Conservation (phyloP, 2,329 filamentous ascomycete species). For the Talaromyces sp. region DNA sequence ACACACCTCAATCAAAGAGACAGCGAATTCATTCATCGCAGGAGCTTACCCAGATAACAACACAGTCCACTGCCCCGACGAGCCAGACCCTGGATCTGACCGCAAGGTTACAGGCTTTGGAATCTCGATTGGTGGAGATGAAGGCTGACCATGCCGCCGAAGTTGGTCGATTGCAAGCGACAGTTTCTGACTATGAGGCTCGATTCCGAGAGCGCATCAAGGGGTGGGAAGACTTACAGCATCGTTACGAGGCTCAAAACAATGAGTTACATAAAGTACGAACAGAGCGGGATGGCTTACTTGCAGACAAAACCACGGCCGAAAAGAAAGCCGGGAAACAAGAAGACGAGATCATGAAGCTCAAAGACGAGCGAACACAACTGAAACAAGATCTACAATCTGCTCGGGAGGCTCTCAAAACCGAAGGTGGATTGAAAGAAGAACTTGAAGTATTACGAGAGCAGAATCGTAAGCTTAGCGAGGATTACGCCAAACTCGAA, state of each 20-base stretch:
- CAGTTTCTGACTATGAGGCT: conserved; percentile 28
- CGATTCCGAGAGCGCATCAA: conserved; percentile 36
- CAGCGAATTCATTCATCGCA: conserved; percentile 37
- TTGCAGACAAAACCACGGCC: conserved; percentile 30
- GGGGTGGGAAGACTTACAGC: conserved; percentile 39
- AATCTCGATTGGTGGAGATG: conserved; percentile 34
- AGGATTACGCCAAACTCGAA: conserved; percentile 37
- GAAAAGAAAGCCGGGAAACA: conserved; percentile 37
- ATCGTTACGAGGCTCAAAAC: conserved; percentile 46
- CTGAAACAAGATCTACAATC: conserved; percentile 41
- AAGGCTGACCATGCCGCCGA: conserved; percentile 34
- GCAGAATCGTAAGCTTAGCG: conserved; percentile 38
- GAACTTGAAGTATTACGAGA: conserved; percentile 44
- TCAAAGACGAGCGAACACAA: conserved; percentile 43
- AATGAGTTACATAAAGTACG: conserved; percentile 39
- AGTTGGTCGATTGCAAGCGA: conserved; percentile 31
- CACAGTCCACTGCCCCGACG: conserved; percentile 34
- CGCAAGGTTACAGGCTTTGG: conserved; percentile 30
- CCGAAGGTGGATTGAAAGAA: conserved; percentile 39
- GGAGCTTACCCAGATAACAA: conserved; percentile 36
- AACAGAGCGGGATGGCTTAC: conserved; percentile 37
- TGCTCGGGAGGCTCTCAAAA: conserved; percentile 41
- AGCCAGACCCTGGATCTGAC: conserved; percentile 32
- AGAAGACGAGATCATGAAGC: conserved; percentile 38
- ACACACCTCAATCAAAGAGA: conserved; percentile 37